These are phyloP conservation scores for Trichoderma gracile DNA, from an alignment of 2,329 filamentous ascomycete species.

Conservation along the genomic window DNA sequence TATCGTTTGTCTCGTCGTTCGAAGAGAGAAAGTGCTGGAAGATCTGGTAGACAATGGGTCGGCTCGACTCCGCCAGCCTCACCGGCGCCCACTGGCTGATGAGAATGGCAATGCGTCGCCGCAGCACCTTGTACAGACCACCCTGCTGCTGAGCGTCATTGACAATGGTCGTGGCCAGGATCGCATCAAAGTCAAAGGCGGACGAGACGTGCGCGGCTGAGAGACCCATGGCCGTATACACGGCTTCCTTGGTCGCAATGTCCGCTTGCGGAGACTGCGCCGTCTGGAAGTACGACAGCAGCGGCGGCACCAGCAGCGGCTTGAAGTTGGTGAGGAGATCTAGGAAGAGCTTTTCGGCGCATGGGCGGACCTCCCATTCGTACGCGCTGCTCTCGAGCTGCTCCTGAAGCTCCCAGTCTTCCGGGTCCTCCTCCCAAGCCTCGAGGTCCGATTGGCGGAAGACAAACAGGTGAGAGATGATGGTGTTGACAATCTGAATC, in stretches of 20 bases:
- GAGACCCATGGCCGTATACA: slow-evolving; percentile 90
- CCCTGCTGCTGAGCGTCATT: slow-evolving; percentile 70
- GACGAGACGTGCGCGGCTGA: slow-evolving; percentile 73
- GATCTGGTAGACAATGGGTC: slow-evolving; percentile 79
- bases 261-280: slow-evolving; percentile 67
- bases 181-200: slow-evolving; percentile 78
- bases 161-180: slow-evolving; percentile 73
- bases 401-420: slow-evolving; percentile 92
- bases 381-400: slow-evolving; percentile 82
- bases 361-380: slow-evolving; percentile 90
- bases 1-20: slow-evolving; percentile 77
- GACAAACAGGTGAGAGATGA: slow-evolving; percentile 85
- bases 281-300: slow-evolving; percentile 79
- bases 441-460: slow-evolving; percentile 83
- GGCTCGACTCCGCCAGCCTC: slow-evolving; percentile 67
- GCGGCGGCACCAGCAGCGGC: slow-evolving; percentile 71
- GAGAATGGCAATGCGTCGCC: slow-evolving; percentile 84
- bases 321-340: slow-evolving; percentile 91
- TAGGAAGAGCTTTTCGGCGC: slow-evolving; percentile 89
- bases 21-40: slow-evolving; percentile 83
- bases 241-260: slow-evolving; percentile 84
- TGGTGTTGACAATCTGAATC: slow-evolving; percentile 75
- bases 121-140: slow-evolving; percentile 72
- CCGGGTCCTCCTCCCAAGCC: slow-evolving; percentile 90
- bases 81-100: slow-evolving; percentile 88